phyloP scores from a whole-genome alignment of 768 basidiomycete genomes.

The Macrolepiota fuliginosa region DNA sequence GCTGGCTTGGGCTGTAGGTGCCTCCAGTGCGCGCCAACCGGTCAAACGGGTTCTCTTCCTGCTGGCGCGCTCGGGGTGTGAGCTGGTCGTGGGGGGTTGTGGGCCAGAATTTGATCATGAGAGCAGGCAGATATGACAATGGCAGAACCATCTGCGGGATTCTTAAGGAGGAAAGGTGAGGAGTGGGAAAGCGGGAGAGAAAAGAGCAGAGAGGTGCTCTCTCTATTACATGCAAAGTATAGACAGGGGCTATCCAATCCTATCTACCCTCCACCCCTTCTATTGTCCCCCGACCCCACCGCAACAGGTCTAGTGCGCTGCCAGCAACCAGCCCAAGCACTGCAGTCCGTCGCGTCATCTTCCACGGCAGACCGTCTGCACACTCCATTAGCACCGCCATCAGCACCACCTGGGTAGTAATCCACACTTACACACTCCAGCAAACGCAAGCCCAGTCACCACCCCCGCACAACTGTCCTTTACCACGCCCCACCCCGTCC shows the following conservation, averaged over 20 bases:
- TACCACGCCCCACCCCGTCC: constrained; percentile 35
- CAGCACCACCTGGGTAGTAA: background rate
- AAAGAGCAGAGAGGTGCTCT: background rate
- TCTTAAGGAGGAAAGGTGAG: background rate
- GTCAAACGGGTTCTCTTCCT: constrained; percentile 64
- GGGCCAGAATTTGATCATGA: constrained; percentile 74
- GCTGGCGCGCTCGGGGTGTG: constrained; percentile 51
- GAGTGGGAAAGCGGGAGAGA: background rate
- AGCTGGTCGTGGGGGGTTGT: constrained; percentile 47
- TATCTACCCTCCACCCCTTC: constrained; percentile 7
- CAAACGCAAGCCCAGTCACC: constrained; percentile 60
- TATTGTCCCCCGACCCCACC: constrained; percentile 32
- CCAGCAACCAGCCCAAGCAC: constrained; percentile 61
- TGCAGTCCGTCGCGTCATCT: constrained; percentile 42
- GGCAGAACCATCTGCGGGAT: constrained; percentile 9
- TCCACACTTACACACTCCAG: constrained; percentile 44
- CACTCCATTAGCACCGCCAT: background rate
- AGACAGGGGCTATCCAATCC: background rate
- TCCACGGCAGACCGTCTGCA: constrained; percentile 59
- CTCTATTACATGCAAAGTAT: background rate
- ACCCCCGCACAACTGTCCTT: constrained; percentile 60
- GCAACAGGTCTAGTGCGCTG: constrained; percentile 44
- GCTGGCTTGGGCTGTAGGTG: constrained; percentile 6
- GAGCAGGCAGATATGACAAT: constrained; percentile 8
- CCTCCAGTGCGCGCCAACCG: background rate